Conservation (phyloP, 805 yeast genomes). For the Starmerella potacharoeniae region DNA sequence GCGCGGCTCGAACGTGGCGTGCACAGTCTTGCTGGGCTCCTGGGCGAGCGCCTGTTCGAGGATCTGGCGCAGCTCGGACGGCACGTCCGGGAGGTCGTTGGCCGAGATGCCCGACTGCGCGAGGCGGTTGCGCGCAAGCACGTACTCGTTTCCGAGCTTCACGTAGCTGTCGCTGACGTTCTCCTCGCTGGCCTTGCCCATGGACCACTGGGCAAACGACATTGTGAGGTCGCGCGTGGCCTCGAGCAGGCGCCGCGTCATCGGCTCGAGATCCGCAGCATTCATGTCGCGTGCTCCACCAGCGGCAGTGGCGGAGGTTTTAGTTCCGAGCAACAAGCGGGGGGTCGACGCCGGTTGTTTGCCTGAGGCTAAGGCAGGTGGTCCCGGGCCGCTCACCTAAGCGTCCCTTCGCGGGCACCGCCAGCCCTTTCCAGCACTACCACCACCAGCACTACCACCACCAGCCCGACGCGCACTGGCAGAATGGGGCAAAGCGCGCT, state of each 20-base stretch:
- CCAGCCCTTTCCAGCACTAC: background rate
- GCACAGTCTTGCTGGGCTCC: slow-evolving; percentile 68
- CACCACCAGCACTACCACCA: no score
- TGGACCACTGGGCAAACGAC: slow-evolving; percentile 81
- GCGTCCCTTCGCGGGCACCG: background rate
- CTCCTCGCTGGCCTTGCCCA: slow-evolving; percentile 61
- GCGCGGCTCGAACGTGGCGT: slow-evolving; percentile 70
- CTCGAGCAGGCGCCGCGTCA: slow-evolving; percentile 63
- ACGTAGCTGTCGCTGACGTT: slow-evolving; percentile 88
- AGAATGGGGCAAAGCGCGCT: background rate
- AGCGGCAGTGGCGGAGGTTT: background rate
- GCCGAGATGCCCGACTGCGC: slow-evolving; percentile 67
- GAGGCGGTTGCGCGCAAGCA: slow-evolving; percentile 73
- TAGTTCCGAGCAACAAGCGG: background rate
- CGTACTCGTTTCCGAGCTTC: slow-evolving; percentile 84
- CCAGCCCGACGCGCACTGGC: background rate
- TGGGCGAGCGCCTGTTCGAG: slow-evolving; percentile 79
- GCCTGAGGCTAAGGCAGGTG: background rate
- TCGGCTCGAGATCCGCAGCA: slow-evolving; percentile 13
- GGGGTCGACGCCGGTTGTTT: background rate
- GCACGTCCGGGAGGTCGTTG: slow-evolving; percentile 77
- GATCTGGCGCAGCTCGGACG: slow-evolving; percentile 63
- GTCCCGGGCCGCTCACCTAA: background rate
- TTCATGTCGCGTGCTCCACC: slow-evolving; percentile 7
- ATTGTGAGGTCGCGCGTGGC: slow-evolving; percentile 75